Evolutionary conservation across 306 rosid genomes (phyloP), one percentile per base, ranked within the genome.

Genomic region (Vicia sativa): DNA sequence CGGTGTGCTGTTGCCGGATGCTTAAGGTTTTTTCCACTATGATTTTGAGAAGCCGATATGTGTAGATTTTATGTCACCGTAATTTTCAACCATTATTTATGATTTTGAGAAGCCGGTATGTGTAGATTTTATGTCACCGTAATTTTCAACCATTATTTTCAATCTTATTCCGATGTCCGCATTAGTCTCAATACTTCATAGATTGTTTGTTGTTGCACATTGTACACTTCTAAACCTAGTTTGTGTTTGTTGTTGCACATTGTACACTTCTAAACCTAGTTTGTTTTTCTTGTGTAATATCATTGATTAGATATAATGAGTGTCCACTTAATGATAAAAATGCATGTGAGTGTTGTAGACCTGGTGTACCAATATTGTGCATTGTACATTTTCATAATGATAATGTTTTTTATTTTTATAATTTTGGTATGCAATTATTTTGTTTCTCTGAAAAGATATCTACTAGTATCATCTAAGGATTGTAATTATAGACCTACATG

Each of bases 281-380:
- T 2, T 4, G 21, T 46, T 14, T 15, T 46, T 49, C 25, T 49
- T 16, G 11, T 7, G 5, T 49, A 25, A 25, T 3, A 49, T 49
- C 37, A 54, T 54, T 26, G 37, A 54, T 2, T 54, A 25, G 25
- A 14, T 58, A 62, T 62, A 23, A 23, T 60, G 49, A 39, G 35
- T 19, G 50, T 5, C 25, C 3, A 26, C 56, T 9, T n/a, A n/a
- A 43, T 63, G 39, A 52, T 38, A 68, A 53, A 54, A 35, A 35
- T 67, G 72, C 61, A 50, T 50, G 72, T 5, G 23, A 64, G 29
- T 45, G 29, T 2, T 49, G 46, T 49, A 16, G n/a, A 12, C 11
- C 12, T 50, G 11, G 49, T 19, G 16, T 16, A 29, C 59, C 37
- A 65, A 15, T 63, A 21, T 15, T 2, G 9, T 44, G 41, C 26